Percentiles rank a stretch among this genome's conserved stretches.
These are phyloP conservation scores for Candida khao-thaluensis DNA, from an alignment of 805 yeast species.

Conservation along the genomic window DNA sequence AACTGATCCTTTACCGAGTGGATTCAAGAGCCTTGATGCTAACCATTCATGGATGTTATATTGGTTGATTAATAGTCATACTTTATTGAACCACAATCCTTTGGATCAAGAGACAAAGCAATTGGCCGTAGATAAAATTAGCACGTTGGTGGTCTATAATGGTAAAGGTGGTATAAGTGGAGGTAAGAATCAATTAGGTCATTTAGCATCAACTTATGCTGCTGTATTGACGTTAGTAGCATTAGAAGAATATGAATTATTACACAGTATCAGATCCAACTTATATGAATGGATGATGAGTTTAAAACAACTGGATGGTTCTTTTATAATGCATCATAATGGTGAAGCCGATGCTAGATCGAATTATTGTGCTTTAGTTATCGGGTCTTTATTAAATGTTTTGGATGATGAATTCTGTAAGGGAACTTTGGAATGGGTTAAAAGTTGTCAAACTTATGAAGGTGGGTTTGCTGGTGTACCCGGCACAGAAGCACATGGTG, in stretches of 20 bases:
- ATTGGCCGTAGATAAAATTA: slow-evolving; percentile 22
- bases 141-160: slow-evolving; percentile 24
- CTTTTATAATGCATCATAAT: slow-evolving; percentile 67
- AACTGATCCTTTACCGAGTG: slow-evolving; percentile 45
- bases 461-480: slow-evolving; percentile 94
- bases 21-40: slow-evolving; percentile 67
- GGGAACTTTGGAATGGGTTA: slow-evolving; percentile 59
- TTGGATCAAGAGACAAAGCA: neutral
- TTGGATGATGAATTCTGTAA: slow-evolving; percentile 56
- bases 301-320: slow-evolving; percentile 68
- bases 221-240: slow-evolving; percentile 61
- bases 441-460: slow-evolving; percentile 81
- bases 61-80: slow-evolving; percentile 65
- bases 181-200: slow-evolving; percentile 78
- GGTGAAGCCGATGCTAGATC: slow-evolving; percentile 91
- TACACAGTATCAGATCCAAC: slow-evolving; percentile 31
- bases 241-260: slow-evolving; percentile 37
- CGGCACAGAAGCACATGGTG: slow-evolving; percentile 89
- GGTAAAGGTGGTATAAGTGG: slow-evolving; percentile 73
- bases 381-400: slow-evolving; percentile 65
- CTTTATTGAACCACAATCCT: slow-evolving; percentile 16
- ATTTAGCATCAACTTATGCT: slow-evolving; percentile 83
- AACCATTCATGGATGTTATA: slow-evolving; percentile 90
- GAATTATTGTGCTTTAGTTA: slow-evolving; percentile 78
- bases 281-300: slow-evolving; percentile 64